Evolutionary conservation across 2,329 filamentous ascomycete species (phyloP).

Genomic region (Colletotrichum sp.): DNA sequence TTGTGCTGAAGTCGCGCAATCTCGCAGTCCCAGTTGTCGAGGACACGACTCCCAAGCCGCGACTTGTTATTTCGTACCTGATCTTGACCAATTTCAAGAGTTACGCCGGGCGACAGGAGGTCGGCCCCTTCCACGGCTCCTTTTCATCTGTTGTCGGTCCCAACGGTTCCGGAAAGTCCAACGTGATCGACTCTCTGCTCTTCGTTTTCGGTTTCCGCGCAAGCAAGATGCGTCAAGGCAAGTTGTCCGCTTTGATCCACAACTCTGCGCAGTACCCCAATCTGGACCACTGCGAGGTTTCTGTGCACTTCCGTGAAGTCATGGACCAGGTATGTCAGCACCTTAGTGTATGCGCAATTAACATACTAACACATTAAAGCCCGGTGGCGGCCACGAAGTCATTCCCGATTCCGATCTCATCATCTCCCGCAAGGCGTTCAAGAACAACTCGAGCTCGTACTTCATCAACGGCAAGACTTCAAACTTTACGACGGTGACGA

Average conservation of each 20-base stretch:
- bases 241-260: conserved; percentile 96
- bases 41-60: conserved; percentile 77
- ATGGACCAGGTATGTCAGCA: conserved; percentile 71
- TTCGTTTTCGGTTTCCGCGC: conserved; percentile 99
- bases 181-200: conserved; percentile 95
- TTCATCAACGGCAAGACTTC: conserved; percentile 92
- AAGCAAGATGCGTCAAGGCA: conserved; percentile 99
- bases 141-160: conserved; percentile 98
- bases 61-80: conserved; percentile 91
- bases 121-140: conserved; percentile 94
- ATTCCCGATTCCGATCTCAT: conserved; percentile 85
- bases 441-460: conserved; percentile 98
- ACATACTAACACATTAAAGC: conserved; percentile 46
- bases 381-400: conserved; percentile 72
- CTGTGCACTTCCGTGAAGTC: conserved; percentile 95
- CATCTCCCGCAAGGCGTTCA: conserved; percentile 92
- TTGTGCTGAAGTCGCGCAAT: conserved; percentile 85
- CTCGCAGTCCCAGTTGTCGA: conserved; percentile 72
- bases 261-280: conserved; percentile 90
- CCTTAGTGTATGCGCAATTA: not conserved
- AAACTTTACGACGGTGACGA: conserved; percentile 91
- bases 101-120: conserved; percentile 93
- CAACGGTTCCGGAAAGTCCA: conserved; percentile 97
- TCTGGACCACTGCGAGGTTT: conserved; percentile 90
- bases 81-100: conserved; percentile 98